These are phyloP conservation scores for Podospora appendiculata DNA, from an alignment of 495 filamentous ascomycete species.

Conservation along the genomic window DNA sequence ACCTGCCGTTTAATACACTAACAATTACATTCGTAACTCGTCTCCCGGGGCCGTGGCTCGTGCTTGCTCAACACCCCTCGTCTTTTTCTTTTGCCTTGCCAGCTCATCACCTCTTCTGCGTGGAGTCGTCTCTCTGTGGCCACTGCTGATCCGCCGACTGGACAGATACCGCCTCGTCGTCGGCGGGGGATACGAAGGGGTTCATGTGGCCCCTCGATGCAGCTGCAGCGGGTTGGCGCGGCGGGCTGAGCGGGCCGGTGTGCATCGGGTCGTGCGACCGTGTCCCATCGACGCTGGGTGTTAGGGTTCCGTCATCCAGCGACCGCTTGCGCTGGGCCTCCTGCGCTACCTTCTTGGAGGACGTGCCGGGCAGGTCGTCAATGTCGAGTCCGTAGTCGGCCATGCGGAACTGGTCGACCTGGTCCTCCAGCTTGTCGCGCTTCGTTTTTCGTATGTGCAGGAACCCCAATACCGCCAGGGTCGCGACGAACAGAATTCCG, in stretches of 20 bases:
- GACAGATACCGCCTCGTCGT: slow-evolving; percentile 4
- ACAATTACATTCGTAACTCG: too few relatives aligned
- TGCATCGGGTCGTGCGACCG: slow-evolving; percentile 4
- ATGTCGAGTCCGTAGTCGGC: slow-evolving; percentile 18
- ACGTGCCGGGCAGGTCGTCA: slow-evolving; percentile 5
- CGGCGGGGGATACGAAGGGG: slow-evolving; percentile 2
- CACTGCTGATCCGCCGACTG: slow-evolving; percentile 1
- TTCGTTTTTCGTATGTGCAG: slow-evolving; percentile 17
- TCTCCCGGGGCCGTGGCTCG: too few relatives aligned
- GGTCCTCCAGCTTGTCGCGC: slow-evolving; percentile 18
- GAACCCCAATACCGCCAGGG: slow-evolving; percentile 9
- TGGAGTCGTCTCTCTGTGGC: slow-evolving; percentile 5
- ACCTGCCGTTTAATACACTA: too few relatives aligned
- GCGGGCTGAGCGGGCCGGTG: not conserved
- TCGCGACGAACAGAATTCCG: slow-evolving; percentile 9
- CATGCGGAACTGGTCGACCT: slow-evolving; percentile 15
- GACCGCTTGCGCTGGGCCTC: slow-evolving; percentile 2
- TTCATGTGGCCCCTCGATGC: slow-evolving; percentile 8
- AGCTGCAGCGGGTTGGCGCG: not conserved
- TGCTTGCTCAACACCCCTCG: too few relatives aligned
- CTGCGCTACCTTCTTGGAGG: not conserved
- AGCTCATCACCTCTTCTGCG: not conserved
- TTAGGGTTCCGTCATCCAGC: not conserved
- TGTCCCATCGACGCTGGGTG: slow-evolving; percentile 1
- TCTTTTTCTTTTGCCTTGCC: too few relatives aligned